Evolutionary conservation across 768 basidiomycete species (phyloP).

Genomic region (Harrya chromipes): DNA sequence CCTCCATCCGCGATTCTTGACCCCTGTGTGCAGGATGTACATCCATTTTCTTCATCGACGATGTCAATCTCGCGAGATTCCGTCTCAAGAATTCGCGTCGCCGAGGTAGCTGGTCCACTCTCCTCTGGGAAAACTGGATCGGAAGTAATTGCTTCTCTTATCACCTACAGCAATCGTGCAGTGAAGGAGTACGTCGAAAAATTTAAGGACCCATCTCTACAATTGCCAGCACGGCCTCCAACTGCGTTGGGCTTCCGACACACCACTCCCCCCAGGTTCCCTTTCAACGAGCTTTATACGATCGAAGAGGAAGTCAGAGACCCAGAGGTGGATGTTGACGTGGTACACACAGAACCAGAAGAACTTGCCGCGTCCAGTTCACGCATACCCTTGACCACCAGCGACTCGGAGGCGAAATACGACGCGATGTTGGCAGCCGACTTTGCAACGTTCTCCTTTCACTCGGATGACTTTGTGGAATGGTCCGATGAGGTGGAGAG

Average conservation of each 20-base stretch:
- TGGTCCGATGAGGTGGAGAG: slow-evolving; percentile 16
- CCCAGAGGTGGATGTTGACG: neutral
- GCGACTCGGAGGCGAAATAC: slow-evolving; percentile 5
- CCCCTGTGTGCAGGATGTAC: neutral
- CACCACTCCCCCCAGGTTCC: neutral
- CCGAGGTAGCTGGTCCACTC: neutral
- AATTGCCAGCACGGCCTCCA: neutral
- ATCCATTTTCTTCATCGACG: neutral
- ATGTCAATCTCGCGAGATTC: neutral
- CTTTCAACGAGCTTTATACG: neutral
- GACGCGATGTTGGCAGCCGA: slow-evolving; percentile 10
- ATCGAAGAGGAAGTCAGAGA: neutral
- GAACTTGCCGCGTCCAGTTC: neutral
- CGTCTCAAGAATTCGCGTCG: neutral
- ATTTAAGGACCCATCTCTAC: neutral
- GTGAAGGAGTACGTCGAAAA: neutral
- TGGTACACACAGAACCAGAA: neutral
- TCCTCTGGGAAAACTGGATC: neutral
- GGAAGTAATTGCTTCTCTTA: neutral
- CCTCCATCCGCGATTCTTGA: neutral
- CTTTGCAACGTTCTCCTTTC: slow-evolving; percentile 7
- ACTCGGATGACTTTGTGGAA: slow-evolving; percentile 10
- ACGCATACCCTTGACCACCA: neutral
- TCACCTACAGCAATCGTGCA: neutral
- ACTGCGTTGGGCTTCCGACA: neutral